phyloP scores from a whole-genome alignment of 805 yeast species.

The Ogataea sp. region DNA sequence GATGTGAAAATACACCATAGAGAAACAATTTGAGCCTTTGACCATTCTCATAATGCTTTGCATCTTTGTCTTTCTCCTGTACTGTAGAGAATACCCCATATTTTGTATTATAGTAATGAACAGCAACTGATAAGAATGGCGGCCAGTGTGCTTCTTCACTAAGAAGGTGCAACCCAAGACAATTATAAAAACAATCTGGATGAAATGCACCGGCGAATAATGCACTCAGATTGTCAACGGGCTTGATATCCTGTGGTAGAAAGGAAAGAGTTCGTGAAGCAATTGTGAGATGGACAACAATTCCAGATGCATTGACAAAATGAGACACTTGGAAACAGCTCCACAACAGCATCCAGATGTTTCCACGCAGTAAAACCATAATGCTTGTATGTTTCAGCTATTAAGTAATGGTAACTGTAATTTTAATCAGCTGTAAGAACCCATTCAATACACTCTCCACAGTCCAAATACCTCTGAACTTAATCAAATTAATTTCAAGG shows the following conservation, averaged over 20 bases:
- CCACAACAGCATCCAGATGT: too few species aligned
- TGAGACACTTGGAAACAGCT: too few species aligned
- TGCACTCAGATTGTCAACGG: constrained; percentile 16
- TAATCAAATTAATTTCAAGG: too few species aligned
- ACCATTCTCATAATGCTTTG: constrained; percentile 11
- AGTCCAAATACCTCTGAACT: too few species aligned
- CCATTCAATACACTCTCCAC: too few species aligned
- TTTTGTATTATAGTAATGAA: constrained; percentile 28
- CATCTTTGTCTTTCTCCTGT: constrained; percentile 3
- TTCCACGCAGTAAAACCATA: too few species aligned
- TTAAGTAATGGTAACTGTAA: too few species aligned
- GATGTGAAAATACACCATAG: constrained; percentile 54
- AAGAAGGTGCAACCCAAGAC: constrained; percentile 39
- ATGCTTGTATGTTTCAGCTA: too few species aligned
- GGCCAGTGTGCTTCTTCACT: constrained; percentile 72
- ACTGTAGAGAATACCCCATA: constrained; percentile 20
- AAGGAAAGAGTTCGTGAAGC: constrained; percentile 22
- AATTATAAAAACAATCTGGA: constrained; percentile 63
- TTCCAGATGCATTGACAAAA: constrained; percentile 12
- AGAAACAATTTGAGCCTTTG: constrained; percentile 41
- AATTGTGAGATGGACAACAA: constrained; percentile 28
- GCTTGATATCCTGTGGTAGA: constrained; percentile 27
- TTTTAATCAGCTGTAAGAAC: too few species aligned
- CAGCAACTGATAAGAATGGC: constrained; percentile 43
- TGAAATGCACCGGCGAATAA: constrained; percentile 57